A percentile compares a stretch with the other conserved stretches of the same genome.
phyloP scores from a whole-genome alignment of 192 early-diverging fungal species.

The Dimargaris verticillata region DNA sequence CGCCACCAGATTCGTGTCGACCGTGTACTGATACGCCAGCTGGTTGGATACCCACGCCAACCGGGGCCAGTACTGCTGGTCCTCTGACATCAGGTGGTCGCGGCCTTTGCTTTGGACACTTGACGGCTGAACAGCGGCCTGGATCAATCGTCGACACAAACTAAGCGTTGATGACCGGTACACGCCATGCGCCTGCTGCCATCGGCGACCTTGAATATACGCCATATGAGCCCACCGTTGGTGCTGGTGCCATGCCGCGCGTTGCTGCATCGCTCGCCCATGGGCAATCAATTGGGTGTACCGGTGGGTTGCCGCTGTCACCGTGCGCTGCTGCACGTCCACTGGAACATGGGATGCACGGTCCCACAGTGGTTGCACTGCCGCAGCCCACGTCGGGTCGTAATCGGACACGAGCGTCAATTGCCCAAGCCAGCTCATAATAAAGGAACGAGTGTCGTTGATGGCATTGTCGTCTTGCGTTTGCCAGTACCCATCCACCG shows the following conservation, averaged over 20 bases:
- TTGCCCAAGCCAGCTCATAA: neutral
- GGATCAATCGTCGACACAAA: neutral
- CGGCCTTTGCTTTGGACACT: too few species aligned
- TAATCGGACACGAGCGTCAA: neutral
- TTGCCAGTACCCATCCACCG: constrained; percentile 11
- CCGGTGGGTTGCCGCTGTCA: neutral
- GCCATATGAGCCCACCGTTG: constrained; percentile 5
- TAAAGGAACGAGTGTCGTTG: too few species aligned
- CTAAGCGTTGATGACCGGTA: neutral
- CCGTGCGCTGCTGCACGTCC: neutral
- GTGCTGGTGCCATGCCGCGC: neutral
- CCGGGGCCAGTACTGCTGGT: too few species aligned
- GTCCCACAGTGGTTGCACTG: neutral
- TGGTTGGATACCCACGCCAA: too few species aligned
- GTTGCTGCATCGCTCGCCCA: neutral
- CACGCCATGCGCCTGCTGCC: constrained; percentile 5
- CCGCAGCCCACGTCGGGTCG: neutral
- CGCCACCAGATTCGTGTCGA: too few species aligned
- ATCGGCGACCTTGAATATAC: constrained; percentile 12
- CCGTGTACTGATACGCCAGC: too few species aligned
- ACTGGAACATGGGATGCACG: neutral
- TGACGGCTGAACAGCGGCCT: neutral
- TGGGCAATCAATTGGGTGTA: neutral
- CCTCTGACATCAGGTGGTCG: too few species aligned
- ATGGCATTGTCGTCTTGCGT: neutral